These are phyloP conservation scores for Trichosporon coremiiforme DNA, from an alignment of 1,284 basidiomycete genomes.

Conservation along the genomic window DNA sequence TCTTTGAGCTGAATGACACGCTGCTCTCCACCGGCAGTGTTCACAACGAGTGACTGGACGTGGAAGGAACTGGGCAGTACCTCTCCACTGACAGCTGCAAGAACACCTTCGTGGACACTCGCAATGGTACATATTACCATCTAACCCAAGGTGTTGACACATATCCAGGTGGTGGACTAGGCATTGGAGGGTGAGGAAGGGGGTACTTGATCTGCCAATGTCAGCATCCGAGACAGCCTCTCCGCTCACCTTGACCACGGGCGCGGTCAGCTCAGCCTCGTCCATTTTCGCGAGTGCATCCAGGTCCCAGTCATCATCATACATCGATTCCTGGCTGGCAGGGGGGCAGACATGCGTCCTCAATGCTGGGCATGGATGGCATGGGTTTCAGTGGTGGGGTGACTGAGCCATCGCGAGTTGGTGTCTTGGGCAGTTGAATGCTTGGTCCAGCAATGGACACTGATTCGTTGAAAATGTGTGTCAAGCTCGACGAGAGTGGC, in stretches of 20 bases:
- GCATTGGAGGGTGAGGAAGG: conserved; percentile 42
- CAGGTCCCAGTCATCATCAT: conserved; percentile 47
- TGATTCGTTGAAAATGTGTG: background rate
- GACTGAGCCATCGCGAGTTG: background rate
- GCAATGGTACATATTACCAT: conserved; percentile 42
- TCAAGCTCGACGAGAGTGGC: background rate
- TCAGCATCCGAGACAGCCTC: conserved; percentile 17
- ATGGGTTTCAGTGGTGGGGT: background rate
- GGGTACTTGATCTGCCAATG: conserved; percentile 42
- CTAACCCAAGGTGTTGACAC: conserved; percentile 44
- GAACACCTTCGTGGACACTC: conserved; percentile 37
- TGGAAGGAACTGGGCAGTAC: background rate
- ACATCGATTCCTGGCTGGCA: conserved; percentile 29
- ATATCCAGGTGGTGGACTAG: conserved; percentile 38
- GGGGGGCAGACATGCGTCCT: background rate
- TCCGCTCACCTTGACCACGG: conserved; percentile 26
- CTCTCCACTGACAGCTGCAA: conserved; percentile 11
- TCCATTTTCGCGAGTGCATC: conserved; percentile 43
- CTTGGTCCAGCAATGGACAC: background rate
- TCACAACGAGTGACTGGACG: conserved; percentile 41
- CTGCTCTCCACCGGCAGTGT: conserved; percentile 25
- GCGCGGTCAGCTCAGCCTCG: conserved; percentile 34
- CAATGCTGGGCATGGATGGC: background rate
- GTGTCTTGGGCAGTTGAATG: background rate
- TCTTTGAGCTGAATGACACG: conserved; percentile 51